Conservation (phyloP, 2,329 filamentous ascomycete species). For the Ilyonectria robusta region DNA sequence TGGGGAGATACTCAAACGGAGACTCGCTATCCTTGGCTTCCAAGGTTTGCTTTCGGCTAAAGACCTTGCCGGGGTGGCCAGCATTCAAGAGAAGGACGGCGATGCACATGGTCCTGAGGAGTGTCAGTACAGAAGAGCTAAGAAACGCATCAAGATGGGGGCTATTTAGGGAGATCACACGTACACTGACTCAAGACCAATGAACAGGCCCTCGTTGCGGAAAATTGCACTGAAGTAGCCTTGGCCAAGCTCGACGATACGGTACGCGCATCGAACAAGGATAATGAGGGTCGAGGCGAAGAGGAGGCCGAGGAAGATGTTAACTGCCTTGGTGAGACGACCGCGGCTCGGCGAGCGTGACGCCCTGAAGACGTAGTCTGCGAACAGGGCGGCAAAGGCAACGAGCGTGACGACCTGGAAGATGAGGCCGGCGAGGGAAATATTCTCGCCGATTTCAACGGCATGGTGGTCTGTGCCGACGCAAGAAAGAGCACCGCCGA, state of each 20-base stretch:
- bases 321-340: slow-evolving; percentile 55
- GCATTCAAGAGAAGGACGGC: slow-evolving; percentile 41
- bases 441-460: slow-evolving; percentile 58
- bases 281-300: slow-evolving; percentile 67
- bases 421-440: slow-evolving; percentile 65
- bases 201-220: slow-evolving; percentile 44
- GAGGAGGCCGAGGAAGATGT: slow-evolving; percentile 64
- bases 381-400: slow-evolving; percentile 59
- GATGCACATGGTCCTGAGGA: slow-evolving; percentile 41
- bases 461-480: slow-evolving; percentile 50
- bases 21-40: slow-evolving; percentile 21
- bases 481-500: slow-evolving; percentile 63
- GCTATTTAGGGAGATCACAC: not conserved
- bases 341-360: slow-evolving; percentile 45
- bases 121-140: slow-evolving; percentile 21
- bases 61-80: slow-evolving; percentile 41
- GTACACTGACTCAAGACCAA: slow-evolving; percentile 46
- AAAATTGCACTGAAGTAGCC: slow-evolving; percentile 60
- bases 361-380: slow-evolving; percentile 56
- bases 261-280: slow-evolving; percentile 70
- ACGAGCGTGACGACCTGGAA: slow-evolving; percentile 66
- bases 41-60: slow-evolving; percentile 16
- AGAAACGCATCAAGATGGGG: not conserved
- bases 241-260: slow-evolving; percentile 70
- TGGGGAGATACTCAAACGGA: slow-evolving; percentile 8